Evolutionary conservation across 495 filamentous ascomycete genomes (phyloP).

Genomic region (Pseudoneurospora amorphoporcata): DNA sequence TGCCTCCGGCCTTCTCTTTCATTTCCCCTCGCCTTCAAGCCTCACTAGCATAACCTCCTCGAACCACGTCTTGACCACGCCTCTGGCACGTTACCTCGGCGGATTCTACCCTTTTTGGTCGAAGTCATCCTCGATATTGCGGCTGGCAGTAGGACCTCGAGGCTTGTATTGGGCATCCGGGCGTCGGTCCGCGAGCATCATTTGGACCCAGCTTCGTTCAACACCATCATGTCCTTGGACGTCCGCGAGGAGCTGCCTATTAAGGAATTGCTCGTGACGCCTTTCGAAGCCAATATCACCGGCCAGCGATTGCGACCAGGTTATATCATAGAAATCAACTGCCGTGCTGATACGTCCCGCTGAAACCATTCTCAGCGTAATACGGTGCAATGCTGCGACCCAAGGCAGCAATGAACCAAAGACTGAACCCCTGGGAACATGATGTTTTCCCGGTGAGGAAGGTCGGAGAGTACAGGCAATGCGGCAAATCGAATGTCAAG

Average conservation of each 20-base stretch:
- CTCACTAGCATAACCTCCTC: not conserved
- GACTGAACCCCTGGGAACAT: not conserved
- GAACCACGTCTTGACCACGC: not conserved
- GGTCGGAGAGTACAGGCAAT: not conserved
- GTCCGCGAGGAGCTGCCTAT: conserved; percentile 10
- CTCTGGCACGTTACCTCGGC: not conserved
- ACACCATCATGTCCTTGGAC: conserved; percentile 1
- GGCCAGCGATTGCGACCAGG: not conserved
- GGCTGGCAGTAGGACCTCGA: conserved; percentile 8
- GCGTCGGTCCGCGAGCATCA: conserved; percentile 12
- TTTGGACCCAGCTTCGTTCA: conserved; percentile 2
- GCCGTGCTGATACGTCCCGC: not conserved
- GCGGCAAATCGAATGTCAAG: too few species aligned
- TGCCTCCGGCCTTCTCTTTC: not conserved
- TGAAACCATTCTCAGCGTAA: not conserved
- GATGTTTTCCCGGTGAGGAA: not conserved
- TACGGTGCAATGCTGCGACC: not conserved
- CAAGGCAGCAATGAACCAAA: not conserved
- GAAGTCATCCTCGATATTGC: conserved; percentile 4
- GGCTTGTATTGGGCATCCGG: conserved; percentile 8
- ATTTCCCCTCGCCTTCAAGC: not conserved
- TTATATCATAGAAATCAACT: not conserved
- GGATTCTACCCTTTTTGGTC: not conserved
- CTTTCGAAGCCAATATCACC: conserved; percentile 9
- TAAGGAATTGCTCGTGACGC: conserved; percentile 15